A percentile compares a stretch with the other conserved stretches of the same genome.
These are phyloP conservation scores for Penicillium sp. DNA, from an alignment of 2,329 filamentous ascomycete species.

Conservation along the genomic window DNA sequence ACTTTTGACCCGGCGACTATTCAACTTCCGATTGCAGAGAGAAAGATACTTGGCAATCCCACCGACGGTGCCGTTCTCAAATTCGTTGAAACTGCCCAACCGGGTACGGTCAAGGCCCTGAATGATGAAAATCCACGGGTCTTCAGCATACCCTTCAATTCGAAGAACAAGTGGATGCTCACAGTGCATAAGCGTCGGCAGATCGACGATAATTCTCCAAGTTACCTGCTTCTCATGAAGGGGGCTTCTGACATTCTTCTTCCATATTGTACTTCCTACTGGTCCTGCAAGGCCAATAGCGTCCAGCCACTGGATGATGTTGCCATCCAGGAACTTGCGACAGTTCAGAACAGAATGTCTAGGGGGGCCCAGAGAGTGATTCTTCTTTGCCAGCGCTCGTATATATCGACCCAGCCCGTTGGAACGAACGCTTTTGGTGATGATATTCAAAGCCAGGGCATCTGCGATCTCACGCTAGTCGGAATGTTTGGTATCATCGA, in stretches of 20 bases:
- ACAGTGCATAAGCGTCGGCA: slow-evolving; percentile 43
- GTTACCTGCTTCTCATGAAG: slow-evolving; percentile 59
- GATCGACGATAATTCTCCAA: not conserved
- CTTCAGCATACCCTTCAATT: slow-evolving; percentile 75
- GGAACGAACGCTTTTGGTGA: slow-evolving; percentile 53
- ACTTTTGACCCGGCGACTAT: slow-evolving; percentile 69
- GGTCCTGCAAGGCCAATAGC: slow-evolving; percentile 57
- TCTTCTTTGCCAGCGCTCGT: slow-evolving; percentile 63
- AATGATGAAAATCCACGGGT: slow-evolving; percentile 60
- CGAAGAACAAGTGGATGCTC: slow-evolving; percentile 83
- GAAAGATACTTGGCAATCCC: slow-evolving; percentile 71
- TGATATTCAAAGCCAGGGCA: slow-evolving; percentile 45
- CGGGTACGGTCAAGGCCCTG: slow-evolving; percentile 58
- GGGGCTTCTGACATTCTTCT: slow-evolving; percentile 76
- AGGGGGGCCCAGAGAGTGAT: slow-evolving; percentile 69
- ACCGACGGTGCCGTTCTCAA: slow-evolving; percentile 74
- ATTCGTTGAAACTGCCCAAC: slow-evolving; percentile 66
- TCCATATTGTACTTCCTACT: slow-evolving; percentile 61
- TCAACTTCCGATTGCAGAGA: slow-evolving; percentile 59
- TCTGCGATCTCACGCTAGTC: slow-evolving; percentile 49
- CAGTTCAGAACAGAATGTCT: slow-evolving; percentile 68
- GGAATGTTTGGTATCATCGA: slow-evolving; percentile 54
- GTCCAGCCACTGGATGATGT: slow-evolving; percentile 53
- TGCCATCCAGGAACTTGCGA: slow-evolving; percentile 53
- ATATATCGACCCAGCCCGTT: slow-evolving; percentile 46